phyloP scores from a whole-genome alignment of 2,329 filamentous ascomycete species.

The Cadophora malorum region DNA sequence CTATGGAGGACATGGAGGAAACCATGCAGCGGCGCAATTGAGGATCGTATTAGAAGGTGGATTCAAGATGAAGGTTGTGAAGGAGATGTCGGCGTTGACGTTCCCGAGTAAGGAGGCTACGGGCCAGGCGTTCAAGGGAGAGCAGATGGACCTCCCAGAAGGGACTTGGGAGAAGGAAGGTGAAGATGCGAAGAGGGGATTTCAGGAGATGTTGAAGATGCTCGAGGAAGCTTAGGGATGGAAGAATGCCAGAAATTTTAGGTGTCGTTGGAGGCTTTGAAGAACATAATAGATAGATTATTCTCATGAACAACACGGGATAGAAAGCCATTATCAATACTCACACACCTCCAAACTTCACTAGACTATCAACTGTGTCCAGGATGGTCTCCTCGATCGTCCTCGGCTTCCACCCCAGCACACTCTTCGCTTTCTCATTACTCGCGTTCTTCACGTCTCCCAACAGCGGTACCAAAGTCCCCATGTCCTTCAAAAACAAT shows the following conservation, averaged over 20 bases:
- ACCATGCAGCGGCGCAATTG: conserved; percentile 48
- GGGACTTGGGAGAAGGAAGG: conserved; percentile 24
- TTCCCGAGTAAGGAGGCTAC: conserved; percentile 42
- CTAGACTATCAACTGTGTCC: too few species aligned
- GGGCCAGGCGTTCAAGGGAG: conserved; percentile 37
- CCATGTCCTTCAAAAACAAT: too few species aligned
- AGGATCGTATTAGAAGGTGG: conserved; percentile 44
- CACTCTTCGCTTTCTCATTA: too few species aligned
- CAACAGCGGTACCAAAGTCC: too few species aligned
- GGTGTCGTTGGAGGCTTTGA: background rate
- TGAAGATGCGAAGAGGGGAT: background rate
- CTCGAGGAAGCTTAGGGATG: background rate
- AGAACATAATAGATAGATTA: background rate
- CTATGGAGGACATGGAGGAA: conserved; percentile 52
- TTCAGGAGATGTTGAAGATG: background rate
- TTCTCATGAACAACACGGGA: too few species aligned
- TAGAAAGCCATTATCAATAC: too few species aligned
- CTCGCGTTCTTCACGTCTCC: too few species aligned
- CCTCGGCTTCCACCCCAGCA: too few species aligned
- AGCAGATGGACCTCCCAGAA: conserved; percentile 39
- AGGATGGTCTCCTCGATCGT: too few species aligned
- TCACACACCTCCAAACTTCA: too few species aligned
- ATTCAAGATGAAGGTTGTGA: conserved; percentile 47
- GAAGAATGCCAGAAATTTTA: background rate
- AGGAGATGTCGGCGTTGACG: conserved; percentile 42